phyloP scores from a whole-genome alignment of 306 rosid species.

The Sechiopsis laciniata region DNA sequence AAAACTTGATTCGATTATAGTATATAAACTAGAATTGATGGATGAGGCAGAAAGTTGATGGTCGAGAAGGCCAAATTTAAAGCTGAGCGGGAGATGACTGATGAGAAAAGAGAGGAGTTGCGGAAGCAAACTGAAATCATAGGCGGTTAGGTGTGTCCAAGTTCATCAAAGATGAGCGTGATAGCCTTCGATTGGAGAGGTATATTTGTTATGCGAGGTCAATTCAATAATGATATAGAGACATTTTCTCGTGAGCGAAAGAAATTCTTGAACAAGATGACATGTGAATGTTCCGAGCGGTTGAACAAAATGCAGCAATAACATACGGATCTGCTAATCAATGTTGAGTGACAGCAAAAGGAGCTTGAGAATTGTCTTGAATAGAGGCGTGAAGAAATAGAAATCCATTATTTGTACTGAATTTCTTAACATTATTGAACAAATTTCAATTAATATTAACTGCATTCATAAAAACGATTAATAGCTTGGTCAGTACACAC shows the following conservation, averaged over 20 bases:
- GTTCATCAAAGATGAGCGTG: constrained; percentile 68
- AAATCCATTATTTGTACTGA: no score
- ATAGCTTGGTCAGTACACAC: no score
- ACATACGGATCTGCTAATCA: constrained; percentile 67
- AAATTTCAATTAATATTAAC: no score
- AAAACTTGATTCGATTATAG: constrained; percentile 72
- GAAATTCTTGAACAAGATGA: constrained; percentile 79
- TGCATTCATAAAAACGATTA: no score
- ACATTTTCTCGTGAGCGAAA: constrained; percentile 69
- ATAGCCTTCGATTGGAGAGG: constrained; percentile 56
- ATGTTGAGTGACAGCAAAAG: no score
- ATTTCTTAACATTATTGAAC: no score
- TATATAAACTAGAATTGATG: constrained; percentile 64
- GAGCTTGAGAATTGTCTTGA: no score
- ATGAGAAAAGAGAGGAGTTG: constrained; percentile 76
- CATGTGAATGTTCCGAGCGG: constrained; percentile 72
- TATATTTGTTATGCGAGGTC: constrained; percentile 55
- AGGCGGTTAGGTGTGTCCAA: constrained; percentile 53
- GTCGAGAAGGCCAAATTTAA: constrained; percentile 90
- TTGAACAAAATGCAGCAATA: constrained; percentile 84
- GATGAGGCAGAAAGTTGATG: constrained; percentile 66
- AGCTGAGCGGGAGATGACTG: constrained; percentile 89
- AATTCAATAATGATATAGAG: constrained; percentile 53
- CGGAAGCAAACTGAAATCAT: constrained; percentile 53
- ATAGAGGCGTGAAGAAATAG: no score